Percentiles rank a stretch among this genome's conserved stretches.
phyloP scores from a whole-genome alignment of 495 filamentous ascomycete genomes.

The Ascodesmis nigricans region DNA sequence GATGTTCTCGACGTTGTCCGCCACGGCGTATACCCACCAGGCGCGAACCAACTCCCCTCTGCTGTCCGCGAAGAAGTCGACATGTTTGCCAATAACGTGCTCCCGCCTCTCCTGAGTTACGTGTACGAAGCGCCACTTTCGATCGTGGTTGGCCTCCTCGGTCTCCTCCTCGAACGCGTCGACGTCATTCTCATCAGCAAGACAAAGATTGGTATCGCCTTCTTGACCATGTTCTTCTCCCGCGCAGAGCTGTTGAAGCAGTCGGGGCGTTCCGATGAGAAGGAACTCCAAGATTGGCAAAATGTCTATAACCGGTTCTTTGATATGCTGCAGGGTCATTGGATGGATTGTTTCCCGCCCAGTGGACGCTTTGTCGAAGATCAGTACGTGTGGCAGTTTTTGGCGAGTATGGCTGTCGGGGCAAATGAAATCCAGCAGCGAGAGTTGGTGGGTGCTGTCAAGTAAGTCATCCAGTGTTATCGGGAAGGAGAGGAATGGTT shows the following conservation, averaged over 20 bases:
- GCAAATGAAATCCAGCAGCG: slow-evolving; percentile 87
- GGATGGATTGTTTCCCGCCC: slow-evolving; percentile 68
- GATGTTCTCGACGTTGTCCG: slow-evolving; percentile 79
- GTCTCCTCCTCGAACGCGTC: slow-evolving; percentile 57
- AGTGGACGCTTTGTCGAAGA: slow-evolving; percentile 65
- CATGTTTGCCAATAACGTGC: slow-evolving; percentile 64
- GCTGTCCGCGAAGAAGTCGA: slow-evolving; percentile 75
- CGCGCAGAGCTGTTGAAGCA: slow-evolving; percentile 86
- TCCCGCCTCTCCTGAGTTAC: slow-evolving; percentile 70
- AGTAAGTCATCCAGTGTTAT: slow-evolving; percentile 29
- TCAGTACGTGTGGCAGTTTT: slow-evolving; percentile 92
- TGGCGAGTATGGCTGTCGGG: slow-evolving; percentile 80
- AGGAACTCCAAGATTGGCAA: slow-evolving; percentile 65
- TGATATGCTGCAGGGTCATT: slow-evolving; percentile 57
- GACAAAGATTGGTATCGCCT: slow-evolving; percentile 63
- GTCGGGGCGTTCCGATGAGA: slow-evolving; percentile 40
- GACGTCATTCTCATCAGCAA: slow-evolving; percentile 58
- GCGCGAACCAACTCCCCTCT: slow-evolving; percentile 43
- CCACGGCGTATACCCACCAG: slow-evolving; percentile 41
- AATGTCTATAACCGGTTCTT: slow-evolving; percentile 66
- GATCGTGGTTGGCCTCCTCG: slow-evolving; percentile 71
- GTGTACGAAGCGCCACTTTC: slow-evolving; percentile 76
- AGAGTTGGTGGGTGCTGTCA: slow-evolving; percentile 78
- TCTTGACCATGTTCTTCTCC: slow-evolving; percentile 86
- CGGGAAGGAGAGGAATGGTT: neutral